Base-by-base conservation (phyloP, 140 eudicot genomes). In the Ambrosia hybrid region DNA sequence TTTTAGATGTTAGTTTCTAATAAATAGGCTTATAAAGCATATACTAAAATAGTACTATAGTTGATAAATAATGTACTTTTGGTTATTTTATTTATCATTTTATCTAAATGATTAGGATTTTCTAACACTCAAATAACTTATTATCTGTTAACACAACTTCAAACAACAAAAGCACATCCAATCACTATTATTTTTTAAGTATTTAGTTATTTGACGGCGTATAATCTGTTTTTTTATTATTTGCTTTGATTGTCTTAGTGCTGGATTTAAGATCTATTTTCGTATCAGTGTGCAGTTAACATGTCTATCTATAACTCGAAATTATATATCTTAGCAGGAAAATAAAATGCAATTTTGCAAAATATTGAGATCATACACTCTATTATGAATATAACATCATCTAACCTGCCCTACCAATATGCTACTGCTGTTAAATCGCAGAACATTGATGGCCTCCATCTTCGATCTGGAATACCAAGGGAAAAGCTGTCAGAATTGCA, bases 381-480 rank as follows among this genome's bases (percentile, higher is more conserved):
- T 67, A 30, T 67, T 76, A 14, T 3, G 30, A 33, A 9, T 14
- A 65, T 30, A 64, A 41, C 73, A 0, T 67, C 62, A 15, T 57
- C 43, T 26, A 67, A 43, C 56, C 49, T 57, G 68, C 57, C 48
- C 30, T 51, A 78, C n/a, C 34, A 10, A 33, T 67, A 34, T 52
- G 39, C 45, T 65, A 21, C 65, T 79, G 46, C 68, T 66, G 75
- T 78, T 53, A 76, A 38, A 78, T 82, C 43, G 61, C 85, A 91
- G 97, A 91, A 91, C 73, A 85, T 91, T 86, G 97, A 91, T 77
- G 96, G 96, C 74, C 97, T 91, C 46, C 97, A 91, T 84, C 91
- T 91, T 65, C 91, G 97, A 60, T 91, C 97, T 73, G 97, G 97
- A 65, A 81, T 91, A 49, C 89, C 94, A 57, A 85, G 97, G 85